A percentile compares a stretch with the other conserved stretches of the same genome.
Conservation (phyloP, 1,139 yeast species). For the Pneumocystis canis region DNA sequence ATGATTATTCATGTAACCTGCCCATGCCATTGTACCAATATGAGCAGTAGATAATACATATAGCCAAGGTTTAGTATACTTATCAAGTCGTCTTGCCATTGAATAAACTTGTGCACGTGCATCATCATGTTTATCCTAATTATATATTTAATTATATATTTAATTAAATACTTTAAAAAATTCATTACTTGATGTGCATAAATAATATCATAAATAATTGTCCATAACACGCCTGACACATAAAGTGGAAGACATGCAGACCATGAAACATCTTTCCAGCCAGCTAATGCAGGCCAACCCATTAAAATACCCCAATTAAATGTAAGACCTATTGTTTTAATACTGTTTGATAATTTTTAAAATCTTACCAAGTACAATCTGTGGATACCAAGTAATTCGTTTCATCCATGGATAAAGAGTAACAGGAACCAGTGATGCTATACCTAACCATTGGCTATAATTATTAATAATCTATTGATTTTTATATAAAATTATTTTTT, state of each 20-base stretch:
- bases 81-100: constrained; percentile 89
- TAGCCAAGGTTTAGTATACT: constrained; percentile 53
- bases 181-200: constrained; percentile 65
- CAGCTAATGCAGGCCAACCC: constrained; percentile 94
- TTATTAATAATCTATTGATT: too few species aligned
- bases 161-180: neutral
- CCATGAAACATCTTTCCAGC: constrained; percentile 39
- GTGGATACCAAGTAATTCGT: constrained; percentile 90
- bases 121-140: constrained; percentile 68
- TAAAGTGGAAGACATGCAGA: constrained; percentile 67
- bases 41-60: constrained; percentile 53
- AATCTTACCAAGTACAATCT: constrained; percentile 39
- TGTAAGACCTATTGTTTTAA: constrained; percentile 40
- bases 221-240: constrained; percentile 72
- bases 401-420: constrained; percentile 85
- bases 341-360: neutral
- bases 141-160: neutral
- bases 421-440: constrained; percentile 65
- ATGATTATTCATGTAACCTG: constrained; percentile 69
- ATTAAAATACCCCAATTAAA: constrained; percentile 91
- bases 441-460: constrained; percentile 47
- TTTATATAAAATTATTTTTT: too few species aligned
- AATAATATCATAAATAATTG: constrained; percentile 87
- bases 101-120: constrained; percentile 81
- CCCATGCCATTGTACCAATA: constrained; percentile 44